These are phyloP conservation scores for Helminthosporium solani DNA, from an alignment of 2,329 filamentous ascomycete species.

Conservation along the genomic window DNA sequence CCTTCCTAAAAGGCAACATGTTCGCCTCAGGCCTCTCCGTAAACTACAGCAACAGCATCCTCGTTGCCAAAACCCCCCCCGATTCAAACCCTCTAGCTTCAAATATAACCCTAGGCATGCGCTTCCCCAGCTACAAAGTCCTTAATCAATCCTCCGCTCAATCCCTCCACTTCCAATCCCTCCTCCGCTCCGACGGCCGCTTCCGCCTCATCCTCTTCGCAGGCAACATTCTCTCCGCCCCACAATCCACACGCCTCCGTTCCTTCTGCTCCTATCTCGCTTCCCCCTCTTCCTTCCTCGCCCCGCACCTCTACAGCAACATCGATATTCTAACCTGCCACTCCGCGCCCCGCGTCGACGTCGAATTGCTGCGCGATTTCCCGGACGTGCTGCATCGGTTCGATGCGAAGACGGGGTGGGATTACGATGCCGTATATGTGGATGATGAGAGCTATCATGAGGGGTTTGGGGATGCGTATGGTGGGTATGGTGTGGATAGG, in stretches of 20 bases:
- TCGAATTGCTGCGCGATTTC: conserved; percentile 46
- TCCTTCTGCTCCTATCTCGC: conserved; percentile 51
- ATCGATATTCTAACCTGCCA: conserved; percentile 65
- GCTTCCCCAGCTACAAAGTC: conserved; percentile 61
- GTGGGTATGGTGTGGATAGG: conserved; percentile 59
- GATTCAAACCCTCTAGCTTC: conserved; percentile 51
- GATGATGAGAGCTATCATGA: conserved; percentile 49
- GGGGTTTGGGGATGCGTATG: conserved; percentile 51
- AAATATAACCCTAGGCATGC: conserved; percentile 55
- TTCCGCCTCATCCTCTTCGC: conserved; percentile 64
- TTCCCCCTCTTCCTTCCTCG: conserved; percentile 45
- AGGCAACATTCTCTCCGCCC: conserved; percentile 53
- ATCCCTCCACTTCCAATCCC: conserved; percentile 61
- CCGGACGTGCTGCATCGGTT: conserved; percentile 48
- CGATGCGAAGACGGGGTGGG: conserved; percentile 42
- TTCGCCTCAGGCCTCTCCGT: conserved; percentile 61
- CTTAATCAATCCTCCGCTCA: conserved; percentile 58
- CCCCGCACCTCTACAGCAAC: conserved; percentile 48
- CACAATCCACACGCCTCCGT: conserved; percentile 50
- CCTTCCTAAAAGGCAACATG: conserved; percentile 60
- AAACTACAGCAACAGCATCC: conserved; percentile 57
- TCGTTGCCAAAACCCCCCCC: conserved; percentile 61
- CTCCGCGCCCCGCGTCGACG: conserved; percentile 50
- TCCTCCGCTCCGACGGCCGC: conserved; percentile 57
- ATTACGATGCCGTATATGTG: conserved; percentile 49